These are phyloP conservation scores for Oryza longistaminata DNA, from an alignment of 176 grass and related monocot genomes.

Conservation along the genomic window DNA sequence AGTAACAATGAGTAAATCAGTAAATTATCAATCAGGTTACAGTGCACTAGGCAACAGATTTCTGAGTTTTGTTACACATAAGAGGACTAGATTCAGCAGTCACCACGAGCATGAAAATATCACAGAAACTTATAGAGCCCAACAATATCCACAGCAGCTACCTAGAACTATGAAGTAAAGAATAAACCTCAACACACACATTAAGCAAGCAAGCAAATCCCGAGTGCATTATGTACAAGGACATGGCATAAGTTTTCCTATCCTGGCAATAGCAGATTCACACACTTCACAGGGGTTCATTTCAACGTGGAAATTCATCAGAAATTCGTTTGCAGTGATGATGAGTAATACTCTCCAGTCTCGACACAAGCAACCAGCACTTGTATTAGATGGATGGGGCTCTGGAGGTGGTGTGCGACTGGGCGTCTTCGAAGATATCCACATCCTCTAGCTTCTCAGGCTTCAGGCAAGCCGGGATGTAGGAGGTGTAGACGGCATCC, in stretches of 20 bases:
- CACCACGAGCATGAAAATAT: background rate
- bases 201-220: background rate
- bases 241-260: conserved; percentile 18
- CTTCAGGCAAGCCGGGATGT: conserved; percentile 69
- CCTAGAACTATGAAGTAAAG: conserved; percentile 17
- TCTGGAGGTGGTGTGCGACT: conserved; percentile 55
- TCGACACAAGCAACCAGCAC: background rate
- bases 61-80: background rate
- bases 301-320: background rate
- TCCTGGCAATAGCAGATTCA: background rate
- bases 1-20: background rate
- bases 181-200: background rate
- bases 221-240: conserved; percentile 31
- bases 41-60: conserved; percentile 2
- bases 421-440: conserved; percentile 69
- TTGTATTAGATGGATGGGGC: conserved; percentile 56
- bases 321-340: background rate
- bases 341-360: background rate
- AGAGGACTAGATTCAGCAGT: background rate
- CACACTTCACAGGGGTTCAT: background rate
- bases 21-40: background rate
- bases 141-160: conserved; percentile 26
- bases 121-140: background rate
- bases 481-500: conserved; percentile 61
- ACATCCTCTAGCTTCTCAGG: conserved; percentile 71